Evolutionary conservation across 371 early-diverging fungal species (phyloP), one percentile per base, ranked within the genome.

Genomic region (Mucor sp.): DNA sequence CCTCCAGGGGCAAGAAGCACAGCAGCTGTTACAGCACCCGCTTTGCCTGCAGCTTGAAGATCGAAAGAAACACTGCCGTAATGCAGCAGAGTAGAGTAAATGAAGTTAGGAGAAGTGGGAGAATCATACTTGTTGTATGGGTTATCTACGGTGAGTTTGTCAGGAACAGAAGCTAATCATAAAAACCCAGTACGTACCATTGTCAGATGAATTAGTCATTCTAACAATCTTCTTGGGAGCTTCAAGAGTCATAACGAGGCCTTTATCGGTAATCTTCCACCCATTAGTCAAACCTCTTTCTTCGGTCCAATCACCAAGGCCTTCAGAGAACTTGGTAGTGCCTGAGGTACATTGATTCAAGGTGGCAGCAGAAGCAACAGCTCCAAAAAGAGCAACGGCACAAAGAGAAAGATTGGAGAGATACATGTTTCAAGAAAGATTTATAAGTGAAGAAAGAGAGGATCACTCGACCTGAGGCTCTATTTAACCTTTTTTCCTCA

Each of bases 21-120:
- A 60, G 77, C 63, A 14, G 75, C 79, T 14, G 81, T 78, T 21
- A 81, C 66, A n/a, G 75, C 71, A 39, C 81, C 81, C 39, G 75
- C 64, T 1, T 61, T 63, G 4, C 41, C 55, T 4, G 81, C 64
- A 17, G 75, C 47, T 60, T 75, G 76, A 44, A 78, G 37, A 15
- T 50, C 65, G 35, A 67, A 75, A 9, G 75, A 68, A n/a, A 81
- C 60, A 11, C 43, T 56, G 30, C 81, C 81, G 59, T 70, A 81
- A 0, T 68, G 77, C 55, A 81, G 39, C 25, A 58, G 62, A 7
- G 60, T 41, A 15, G 69, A 43, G 12, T 68, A 67, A 48, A 69
- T 48, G 21, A 78, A 77, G 1, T 70, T 78, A 8, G 81, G 74
- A 23, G 77, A 71, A 23, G 28, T 44, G 14, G 67, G 44, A 25